A percentile compares a stretch with the other conserved stretches of the same genome.
These are phyloP conservation scores for Blastobotrys capitulatus DNA, from an alignment of 1,139 yeast genomes.

Conservation along the genomic window DNA sequence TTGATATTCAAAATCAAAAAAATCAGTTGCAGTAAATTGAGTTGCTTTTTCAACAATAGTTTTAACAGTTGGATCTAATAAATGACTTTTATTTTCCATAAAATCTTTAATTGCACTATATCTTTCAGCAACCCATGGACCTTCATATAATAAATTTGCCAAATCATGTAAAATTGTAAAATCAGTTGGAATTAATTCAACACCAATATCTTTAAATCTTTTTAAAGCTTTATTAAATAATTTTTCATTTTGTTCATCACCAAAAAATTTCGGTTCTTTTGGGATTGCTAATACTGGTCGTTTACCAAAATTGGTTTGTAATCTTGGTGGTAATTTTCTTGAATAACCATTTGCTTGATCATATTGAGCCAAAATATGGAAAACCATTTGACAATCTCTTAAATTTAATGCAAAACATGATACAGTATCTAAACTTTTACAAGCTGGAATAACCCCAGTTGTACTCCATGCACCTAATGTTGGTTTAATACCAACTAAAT, in stretches of 20 bases:
- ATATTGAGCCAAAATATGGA: constrained; percentile 61
- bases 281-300: constrained; percentile 77
- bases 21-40: constrained; percentile 71
- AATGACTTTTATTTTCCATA: constrained; percentile 58
- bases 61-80: constrained; percentile 79
- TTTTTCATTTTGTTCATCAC: constrained; percentile 70
- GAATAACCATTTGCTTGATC: constrained; percentile 84
- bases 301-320: constrained; percentile 51
- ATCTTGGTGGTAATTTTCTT: constrained; percentile 62
- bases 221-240: constrained; percentile 59
- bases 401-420: constrained; percentile 74
- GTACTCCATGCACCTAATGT: constrained; percentile 83
- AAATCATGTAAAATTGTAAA: constrained; percentile 70
- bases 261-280: constrained; percentile 64
- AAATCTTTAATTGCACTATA: constrained; percentile 77
- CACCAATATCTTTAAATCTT: constrained; percentile 49
- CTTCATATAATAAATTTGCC: constrained; percentile 90
- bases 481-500: constrained; percentile 86
- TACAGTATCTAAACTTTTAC: constrained; percentile 89
- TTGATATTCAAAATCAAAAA: constrained; percentile 77
- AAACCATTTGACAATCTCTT: constrained; percentile 74
- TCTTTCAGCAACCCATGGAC: constrained; percentile 98
- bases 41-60: constrained; percentile 74
- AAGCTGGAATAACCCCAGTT: constrained; percentile 93
- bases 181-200: constrained; percentile 56